phyloP scores from a whole-genome alignment of 495 filamentous ascomycete genomes.

The Penicillium ochrochloron region DNA sequence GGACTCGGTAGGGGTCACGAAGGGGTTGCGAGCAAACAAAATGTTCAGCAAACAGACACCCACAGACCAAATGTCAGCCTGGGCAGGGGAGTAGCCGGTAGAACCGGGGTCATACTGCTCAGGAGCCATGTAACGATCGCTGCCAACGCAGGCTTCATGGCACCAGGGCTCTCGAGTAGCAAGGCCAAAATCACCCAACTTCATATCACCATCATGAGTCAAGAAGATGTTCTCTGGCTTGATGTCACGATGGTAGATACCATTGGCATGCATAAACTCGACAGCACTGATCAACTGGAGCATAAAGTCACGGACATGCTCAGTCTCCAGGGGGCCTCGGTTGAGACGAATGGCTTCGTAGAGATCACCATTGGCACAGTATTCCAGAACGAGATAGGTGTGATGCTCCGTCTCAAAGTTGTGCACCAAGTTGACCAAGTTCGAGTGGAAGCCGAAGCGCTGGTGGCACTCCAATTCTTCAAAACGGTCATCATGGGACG shows the following conservation, averaged over 20 bases:
- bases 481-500: conserved; percentile 73
- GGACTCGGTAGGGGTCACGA: conserved; percentile 80
- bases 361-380: conserved; percentile 93
- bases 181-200: conserved; percentile 95
- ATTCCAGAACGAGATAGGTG: conserved; percentile 91
- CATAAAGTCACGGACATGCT: conserved; percentile 97
- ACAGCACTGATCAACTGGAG: conserved; percentile 88
- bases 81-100: conserved; percentile 86
- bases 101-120: conserved; percentile 91
- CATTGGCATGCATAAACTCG: conserved; percentile 86
- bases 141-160: conserved; percentile 88
- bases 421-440: conserved; percentile 91
- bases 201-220: conserved; percentile 82
- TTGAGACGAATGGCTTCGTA: conserved; percentile 94
- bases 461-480: conserved; percentile 86
- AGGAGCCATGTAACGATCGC: conserved; percentile 98
- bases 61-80: conserved; percentile 96
- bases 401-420: conserved; percentile 91
- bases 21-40: conserved; percentile 93
- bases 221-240: conserved; percentile 99
- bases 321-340: conserved; percentile 87
- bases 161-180: conserved; percentile 87
- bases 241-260: conserved; percentile 96
- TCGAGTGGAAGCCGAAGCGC: conserved; percentile 77
- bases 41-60: conserved; percentile 96